A percentile compares a stretch with the other conserved stretches of the same genome.
These are phyloP conservation scores for Tolypocladium tropicale DNA, from an alignment of 2,329 filamentous ascomycete genomes.

Conservation along the genomic window DNA sequence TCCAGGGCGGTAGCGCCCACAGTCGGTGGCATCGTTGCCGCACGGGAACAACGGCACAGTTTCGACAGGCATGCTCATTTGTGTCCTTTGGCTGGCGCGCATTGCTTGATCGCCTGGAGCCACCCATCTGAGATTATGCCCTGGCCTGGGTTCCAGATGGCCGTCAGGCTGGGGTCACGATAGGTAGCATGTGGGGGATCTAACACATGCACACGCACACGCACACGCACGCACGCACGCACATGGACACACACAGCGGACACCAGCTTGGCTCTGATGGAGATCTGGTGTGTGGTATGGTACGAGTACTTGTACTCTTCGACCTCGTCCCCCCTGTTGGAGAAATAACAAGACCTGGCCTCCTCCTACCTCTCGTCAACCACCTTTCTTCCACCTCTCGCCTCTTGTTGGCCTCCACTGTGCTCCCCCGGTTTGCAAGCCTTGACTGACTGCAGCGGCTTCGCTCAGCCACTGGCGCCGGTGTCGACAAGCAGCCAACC, in stretches of 20 bases:
- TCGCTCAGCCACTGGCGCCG: constrained; percentile 18
- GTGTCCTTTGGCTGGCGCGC: constrained; percentile 1
- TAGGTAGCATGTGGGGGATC: constrained; percentile 1
- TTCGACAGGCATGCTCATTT: not conserved
- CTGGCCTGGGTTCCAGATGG: not conserved
- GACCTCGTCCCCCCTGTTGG: not conserved
- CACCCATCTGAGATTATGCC: constrained; percentile 2
- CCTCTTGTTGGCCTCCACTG: constrained; percentile 10
- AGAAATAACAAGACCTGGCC: constrained; percentile 19
- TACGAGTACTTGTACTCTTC: not conserved
- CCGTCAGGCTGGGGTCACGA: constrained; percentile 1
- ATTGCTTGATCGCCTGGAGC: constrained; percentile 2
- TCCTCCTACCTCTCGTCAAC: constrained; percentile 17
- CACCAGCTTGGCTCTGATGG: not conserved
- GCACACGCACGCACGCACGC: not conserved
- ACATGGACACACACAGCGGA: not conserved
- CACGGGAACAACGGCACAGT: constrained; percentile 10
- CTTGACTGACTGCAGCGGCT: constrained; percentile 14
- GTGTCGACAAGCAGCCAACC: constrained; percentile 14
- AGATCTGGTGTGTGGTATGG: constrained; percentile 1
- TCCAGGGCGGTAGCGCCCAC: constrained; percentile 6
- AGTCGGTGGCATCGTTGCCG: constrained; percentile 1
- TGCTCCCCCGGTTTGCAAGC: constrained; percentile 13
- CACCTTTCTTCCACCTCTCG: constrained; percentile 10
- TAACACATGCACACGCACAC: not conserved